These are phyloP conservation scores for Cryptococcus maquisensis DNA, from an alignment of 1,284 basidiomycete genomes.

Conservation along the genomic window DNA sequence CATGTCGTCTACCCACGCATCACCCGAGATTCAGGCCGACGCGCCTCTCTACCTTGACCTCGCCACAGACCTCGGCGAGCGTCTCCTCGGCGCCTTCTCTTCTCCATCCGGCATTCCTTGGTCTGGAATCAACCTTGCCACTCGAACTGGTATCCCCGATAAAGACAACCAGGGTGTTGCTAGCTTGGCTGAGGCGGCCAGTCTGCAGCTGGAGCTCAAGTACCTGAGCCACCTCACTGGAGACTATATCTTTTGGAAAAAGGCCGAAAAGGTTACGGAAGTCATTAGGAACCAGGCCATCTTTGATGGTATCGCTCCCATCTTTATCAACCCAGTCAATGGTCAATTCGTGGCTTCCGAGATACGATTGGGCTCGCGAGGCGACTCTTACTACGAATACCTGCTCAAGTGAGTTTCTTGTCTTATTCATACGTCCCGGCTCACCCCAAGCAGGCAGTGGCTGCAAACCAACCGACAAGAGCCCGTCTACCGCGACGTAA, in stretches of 20 bases:
- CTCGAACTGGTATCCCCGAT: slow-evolving; percentile 63
- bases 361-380: slow-evolving; percentile 85
- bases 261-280: slow-evolving; percentile 74
- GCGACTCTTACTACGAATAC: slow-evolving; percentile 94
- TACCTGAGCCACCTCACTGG: slow-evolving; percentile 79
- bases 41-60: slow-evolving; percentile 68
- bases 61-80: slow-evolving; percentile 74
- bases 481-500: slow-evolving; percentile 67
- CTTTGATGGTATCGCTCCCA: slow-evolving; percentile 71
- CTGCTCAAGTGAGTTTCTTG: slow-evolving; percentile 59
- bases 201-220: slow-evolving; percentile 82
- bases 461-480: slow-evolving; percentile 65
- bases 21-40: slow-evolving; percentile 48
- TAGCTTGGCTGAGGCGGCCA: slow-evolving; percentile 79
- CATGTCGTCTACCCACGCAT: slow-evolving; percentile 51
- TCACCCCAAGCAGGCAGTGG: slow-evolving; percentile 47
- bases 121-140: slow-evolving; percentile 70
- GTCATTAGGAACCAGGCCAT: slow-evolving; percentile 62
- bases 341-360: slow-evolving; percentile 70
- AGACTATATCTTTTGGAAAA: slow-evolving; percentile 73
- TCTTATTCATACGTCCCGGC: neutral
- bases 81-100: slow-evolving; percentile 79
- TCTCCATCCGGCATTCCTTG: slow-evolving; percentile 76
- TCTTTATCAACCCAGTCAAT: slow-evolving; percentile 70
- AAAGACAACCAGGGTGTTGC: slow-evolving; percentile 62